Evolutionary conservation across 2,329 filamentous ascomycete species (phyloP).

Genomic region (Gliomastix tumulicola): DNA sequence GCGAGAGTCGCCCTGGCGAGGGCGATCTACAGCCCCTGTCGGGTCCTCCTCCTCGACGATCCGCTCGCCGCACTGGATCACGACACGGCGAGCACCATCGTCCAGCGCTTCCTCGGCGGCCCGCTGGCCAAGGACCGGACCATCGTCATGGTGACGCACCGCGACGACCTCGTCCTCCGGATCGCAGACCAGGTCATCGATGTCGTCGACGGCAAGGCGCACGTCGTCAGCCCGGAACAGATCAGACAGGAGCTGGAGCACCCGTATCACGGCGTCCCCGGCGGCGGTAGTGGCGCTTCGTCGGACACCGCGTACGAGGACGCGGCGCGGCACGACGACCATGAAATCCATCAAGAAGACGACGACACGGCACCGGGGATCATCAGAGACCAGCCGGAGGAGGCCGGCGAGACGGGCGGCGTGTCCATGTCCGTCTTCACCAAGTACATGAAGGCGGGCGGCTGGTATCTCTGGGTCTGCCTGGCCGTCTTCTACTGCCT

Average conservation of each 20-base stretch:
- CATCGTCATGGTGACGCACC: constrained; percentile 73
- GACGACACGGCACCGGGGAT: constrained; percentile 9
- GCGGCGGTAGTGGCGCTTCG: not conserved
- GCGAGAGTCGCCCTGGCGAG: constrained; percentile 57
- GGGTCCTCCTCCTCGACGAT: constrained; percentile 54
- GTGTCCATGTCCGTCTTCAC: constrained; percentile 74
- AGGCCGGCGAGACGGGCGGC: constrained; percentile 48
- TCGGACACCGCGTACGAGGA: constrained; percentile 8
- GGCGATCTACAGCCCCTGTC: constrained; percentile 51
- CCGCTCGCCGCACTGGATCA: constrained; percentile 58
- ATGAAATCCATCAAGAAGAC: constrained; percentile 21
- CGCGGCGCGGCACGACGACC: constrained; percentile 9
- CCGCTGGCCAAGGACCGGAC: constrained; percentile 57
- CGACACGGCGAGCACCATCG: constrained; percentile 50
- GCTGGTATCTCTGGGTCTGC: constrained; percentile 63
- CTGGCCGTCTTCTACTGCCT: constrained; percentile 56
- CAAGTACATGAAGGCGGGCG: constrained; percentile 78
- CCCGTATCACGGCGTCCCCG: constrained; percentile 21
- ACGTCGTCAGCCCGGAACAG: constrained; percentile 37
- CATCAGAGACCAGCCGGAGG: constrained; percentile 21
- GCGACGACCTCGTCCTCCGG: constrained; percentile 69
- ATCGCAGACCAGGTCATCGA: constrained; percentile 70
- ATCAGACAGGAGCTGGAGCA: constrained; percentile 29
- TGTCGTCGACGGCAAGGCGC: constrained; percentile 53
- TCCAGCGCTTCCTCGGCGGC: constrained; percentile 55